These are phyloP conservation scores for Fusarium haematococcum DNA, from an alignment of 2,329 filamentous ascomycete genomes.

Conservation along the genomic window DNA sequence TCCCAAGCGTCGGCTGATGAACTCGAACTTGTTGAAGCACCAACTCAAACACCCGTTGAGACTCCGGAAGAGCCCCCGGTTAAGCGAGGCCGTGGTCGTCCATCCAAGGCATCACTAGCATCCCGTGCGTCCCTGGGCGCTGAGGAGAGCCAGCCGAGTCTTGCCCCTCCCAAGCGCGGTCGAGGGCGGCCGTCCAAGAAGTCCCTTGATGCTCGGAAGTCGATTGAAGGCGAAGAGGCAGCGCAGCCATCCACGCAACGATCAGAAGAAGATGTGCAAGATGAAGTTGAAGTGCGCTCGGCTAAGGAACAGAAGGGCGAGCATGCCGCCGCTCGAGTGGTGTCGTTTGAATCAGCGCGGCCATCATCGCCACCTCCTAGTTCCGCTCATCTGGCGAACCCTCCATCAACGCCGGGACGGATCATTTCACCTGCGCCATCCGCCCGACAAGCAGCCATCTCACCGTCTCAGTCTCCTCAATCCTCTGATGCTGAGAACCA, in stretches of 20 bases:
- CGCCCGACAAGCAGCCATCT: conserved; percentile 65
- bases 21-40: conserved; percentile 38
- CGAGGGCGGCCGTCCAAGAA: conserved; percentile 49
- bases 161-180: conserved; percentile 44
- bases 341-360: conserved; percentile 35
- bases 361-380: conserved; percentile 37
- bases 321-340: conserved; percentile 18
- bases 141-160: conserved; percentile 36
- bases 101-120: conserved; percentile 47
- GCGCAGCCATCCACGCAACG: conserved; percentile 26
- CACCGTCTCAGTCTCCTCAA: conserved; percentile 77
- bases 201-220: conserved; percentile 43
- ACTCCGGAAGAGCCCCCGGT: conserved; percentile 26
- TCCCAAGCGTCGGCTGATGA: conserved; percentile 43
- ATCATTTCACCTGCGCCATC: conserved; percentile 59
- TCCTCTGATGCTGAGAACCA: conserved; percentile 85
- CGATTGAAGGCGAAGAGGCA: conserved; percentile 30
- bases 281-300: conserved; percentile 31
- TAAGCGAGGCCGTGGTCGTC: conserved; percentile 48
- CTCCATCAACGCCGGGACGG: conserved; percentile 58
- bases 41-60: conserved; percentile 20
- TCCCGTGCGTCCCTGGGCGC: conserved; percentile 38
- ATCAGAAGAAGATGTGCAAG: conserved; percentile 27
- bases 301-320: conserved; percentile 27
- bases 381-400: conserved; percentile 36